These are phyloP conservation scores for Epichloe sibirici DNA, from an alignment of 2,329 filamentous ascomycete species.

Conservation along the genomic window DNA sequence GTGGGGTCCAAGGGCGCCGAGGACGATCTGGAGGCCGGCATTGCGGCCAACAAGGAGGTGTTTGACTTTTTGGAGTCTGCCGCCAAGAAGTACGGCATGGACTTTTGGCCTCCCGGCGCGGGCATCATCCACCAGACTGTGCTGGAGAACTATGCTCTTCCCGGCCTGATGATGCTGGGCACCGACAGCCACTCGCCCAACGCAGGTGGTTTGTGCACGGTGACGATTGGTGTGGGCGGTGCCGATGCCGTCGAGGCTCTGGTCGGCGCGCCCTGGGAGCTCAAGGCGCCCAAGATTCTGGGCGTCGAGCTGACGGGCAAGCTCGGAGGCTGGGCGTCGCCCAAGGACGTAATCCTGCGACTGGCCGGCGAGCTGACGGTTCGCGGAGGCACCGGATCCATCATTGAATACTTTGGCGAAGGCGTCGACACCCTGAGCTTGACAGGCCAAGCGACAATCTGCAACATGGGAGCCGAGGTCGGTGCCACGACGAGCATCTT, in stretches of 20 bases:
- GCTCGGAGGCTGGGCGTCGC: conserved; percentile 81
- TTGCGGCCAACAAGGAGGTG: conserved; percentile 88
- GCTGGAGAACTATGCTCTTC: conserved; percentile 93
- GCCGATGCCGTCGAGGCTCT: conserved; percentile 95
- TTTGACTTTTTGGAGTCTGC: conserved; percentile 96
- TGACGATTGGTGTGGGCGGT: conserved; percentile 93
- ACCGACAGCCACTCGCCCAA: conserved; percentile 97
- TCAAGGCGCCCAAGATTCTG: conserved; percentile 85
- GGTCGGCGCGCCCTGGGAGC: conserved; percentile 92
- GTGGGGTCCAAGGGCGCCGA: conserved; percentile 86
- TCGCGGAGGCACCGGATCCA: conserved; percentile 81
- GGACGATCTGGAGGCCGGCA: conserved; percentile 71
- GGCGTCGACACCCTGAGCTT: conserved; percentile 81
- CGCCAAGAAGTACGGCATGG: conserved; percentile 80
- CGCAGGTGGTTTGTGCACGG: conserved; percentile 83
- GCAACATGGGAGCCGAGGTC: conserved; percentile 84
- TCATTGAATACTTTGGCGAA: conserved; percentile 88
- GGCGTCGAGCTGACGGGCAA: conserved; percentile 75
- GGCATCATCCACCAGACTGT: conserved; percentile 98
- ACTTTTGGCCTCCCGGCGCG: conserved; percentile 89
- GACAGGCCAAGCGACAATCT: conserved; percentile 87
- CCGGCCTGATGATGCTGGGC: conserved; percentile 95
- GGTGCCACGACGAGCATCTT: conserved; percentile 94
- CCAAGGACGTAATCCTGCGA: conserved; percentile 89
- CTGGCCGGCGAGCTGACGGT: conserved; percentile 87